Conservation (phyloP, 352 stramenopile species). For the Phytophthora cryptogea region DNA sequence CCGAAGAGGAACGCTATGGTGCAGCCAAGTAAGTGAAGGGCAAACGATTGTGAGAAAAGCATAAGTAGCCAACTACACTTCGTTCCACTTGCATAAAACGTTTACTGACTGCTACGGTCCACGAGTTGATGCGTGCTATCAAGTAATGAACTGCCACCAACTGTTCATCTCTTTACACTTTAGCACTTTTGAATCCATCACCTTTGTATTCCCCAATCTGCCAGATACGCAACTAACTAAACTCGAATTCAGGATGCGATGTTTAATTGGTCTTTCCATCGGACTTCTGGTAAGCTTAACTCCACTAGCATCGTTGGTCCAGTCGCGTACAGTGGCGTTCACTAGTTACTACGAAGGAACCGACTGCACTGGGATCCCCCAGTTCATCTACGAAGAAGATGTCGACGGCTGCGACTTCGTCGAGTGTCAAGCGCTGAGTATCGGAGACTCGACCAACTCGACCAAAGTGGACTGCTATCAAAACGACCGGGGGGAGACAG, state of each 20-base stretch:
- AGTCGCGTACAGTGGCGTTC: slow-evolving; percentile 20
- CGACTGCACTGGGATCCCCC: slow-evolving; percentile 16
- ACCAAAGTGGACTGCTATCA: slow-evolving; percentile 22
- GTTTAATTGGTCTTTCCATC: background rate
- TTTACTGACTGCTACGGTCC: background rate
- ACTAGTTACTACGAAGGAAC: slow-evolving; percentile 22
- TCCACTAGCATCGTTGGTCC: background rate
- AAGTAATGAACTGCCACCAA: background rate
- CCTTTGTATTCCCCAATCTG: background rate
- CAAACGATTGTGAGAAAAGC: background rate
- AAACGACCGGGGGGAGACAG: slow-evolving; percentile 20
- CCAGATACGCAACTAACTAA: background rate
- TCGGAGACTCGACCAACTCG: slow-evolving; percentile 10
- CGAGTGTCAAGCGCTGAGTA: slow-evolving; percentile 11
- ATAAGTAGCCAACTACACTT: background rate
- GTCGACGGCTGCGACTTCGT: slow-evolving; percentile 20
- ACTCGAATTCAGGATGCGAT: background rate
- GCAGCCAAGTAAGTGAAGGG: slow-evolving; percentile 3
- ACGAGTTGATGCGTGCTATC: too few species aligned
- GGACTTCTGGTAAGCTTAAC: background rate
- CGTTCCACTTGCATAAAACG: background rate
- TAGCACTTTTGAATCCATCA: background rate
- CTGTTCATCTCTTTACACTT: background rate
- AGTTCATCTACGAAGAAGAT: slow-evolving; percentile 30
- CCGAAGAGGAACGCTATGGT: slow-evolving; percentile 64